Evolutionary conservation across 257 asterid species (phyloP).

Genomic region (Gardenia jasminoides): DNA sequence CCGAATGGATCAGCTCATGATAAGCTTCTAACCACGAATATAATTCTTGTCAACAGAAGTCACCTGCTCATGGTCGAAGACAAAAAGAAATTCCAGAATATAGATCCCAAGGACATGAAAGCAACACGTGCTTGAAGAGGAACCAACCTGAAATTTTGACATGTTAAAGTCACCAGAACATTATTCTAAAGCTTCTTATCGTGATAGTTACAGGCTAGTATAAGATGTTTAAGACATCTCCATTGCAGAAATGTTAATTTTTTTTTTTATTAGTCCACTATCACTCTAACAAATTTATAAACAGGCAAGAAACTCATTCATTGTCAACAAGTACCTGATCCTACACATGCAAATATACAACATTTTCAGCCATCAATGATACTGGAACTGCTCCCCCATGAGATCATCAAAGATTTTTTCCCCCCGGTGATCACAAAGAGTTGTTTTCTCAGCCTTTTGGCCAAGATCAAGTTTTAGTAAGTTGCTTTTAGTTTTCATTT

Average conservation of each 20-base stretch:
- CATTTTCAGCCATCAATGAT: not conserved
- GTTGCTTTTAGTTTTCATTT: not conserved
- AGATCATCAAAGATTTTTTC: not conserved
- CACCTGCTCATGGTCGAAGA: slow-evolving; percentile 81
- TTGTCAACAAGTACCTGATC: not conserved
- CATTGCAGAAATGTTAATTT: not conserved
- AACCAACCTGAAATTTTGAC: slow-evolving; percentile 50
- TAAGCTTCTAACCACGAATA: not conserved
- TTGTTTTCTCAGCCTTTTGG: too few species aligned
- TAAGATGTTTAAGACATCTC: not conserved
- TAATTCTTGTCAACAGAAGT: slow-evolving; percentile 19
- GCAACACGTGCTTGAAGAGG: slow-evolving; percentile 97
- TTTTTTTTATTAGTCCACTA: not conserved
- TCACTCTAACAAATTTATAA: not conserved
- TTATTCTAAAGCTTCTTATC: not conserved
- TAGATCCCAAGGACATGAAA: slow-evolving; percentile 88
- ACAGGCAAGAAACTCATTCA: not conserved
- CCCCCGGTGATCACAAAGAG: too few species aligned
- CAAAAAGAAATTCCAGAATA: slow-evolving; percentile 87
- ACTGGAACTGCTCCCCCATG: not conserved
- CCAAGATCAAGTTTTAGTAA: too few species aligned
- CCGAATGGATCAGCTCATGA: slow-evolving; percentile 8
- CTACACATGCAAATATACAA: not conserved
- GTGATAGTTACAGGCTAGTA: not conserved
- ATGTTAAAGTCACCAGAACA: not conserved